Evolutionary conservation across 1,284 basidiomycete genomes (phyloP).

Genomic region (Boletus smithii): DNA sequence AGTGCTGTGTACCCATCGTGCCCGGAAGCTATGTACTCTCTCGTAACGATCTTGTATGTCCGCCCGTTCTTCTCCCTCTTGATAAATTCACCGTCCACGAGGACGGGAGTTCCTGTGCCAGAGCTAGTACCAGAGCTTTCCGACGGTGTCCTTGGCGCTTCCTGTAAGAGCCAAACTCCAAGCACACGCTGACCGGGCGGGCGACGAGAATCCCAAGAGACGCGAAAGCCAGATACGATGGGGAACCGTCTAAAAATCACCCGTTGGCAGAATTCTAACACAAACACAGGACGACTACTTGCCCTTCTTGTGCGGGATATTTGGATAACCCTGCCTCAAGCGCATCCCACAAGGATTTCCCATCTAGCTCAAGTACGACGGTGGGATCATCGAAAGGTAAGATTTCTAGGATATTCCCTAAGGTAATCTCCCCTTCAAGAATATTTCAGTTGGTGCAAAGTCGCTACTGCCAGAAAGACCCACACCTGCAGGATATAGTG

Average conservation of each 20-base stretch:
- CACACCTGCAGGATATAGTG: conserved; percentile 76
- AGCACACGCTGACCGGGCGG: conserved; percentile 70
- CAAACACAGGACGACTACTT: conserved; percentile 16
- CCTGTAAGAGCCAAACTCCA: conserved; percentile 64
- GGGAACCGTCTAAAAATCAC: conserved; percentile 73
- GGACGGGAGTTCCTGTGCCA: conserved; percentile 39
- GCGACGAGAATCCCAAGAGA: conserved; percentile 82
- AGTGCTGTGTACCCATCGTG: conserved; percentile 81
- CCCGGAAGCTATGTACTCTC: conserved; percentile 74
- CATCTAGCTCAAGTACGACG: conserved; percentile 81
- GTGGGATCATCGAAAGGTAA: conserved; percentile 87
- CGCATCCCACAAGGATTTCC: conserved; percentile 77
- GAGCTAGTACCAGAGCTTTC: conserved; percentile 37
- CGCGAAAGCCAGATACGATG: conserved; percentile 80
- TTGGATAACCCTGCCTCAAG: conserved; percentile 73
- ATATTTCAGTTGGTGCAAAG: background rate
- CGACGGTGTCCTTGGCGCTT: conserved; percentile 42
- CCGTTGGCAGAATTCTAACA: conserved; percentile 1
- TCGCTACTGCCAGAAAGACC: background rate
- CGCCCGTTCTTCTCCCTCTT: conserved; percentile 51
- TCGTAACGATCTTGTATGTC: conserved; percentile 73
- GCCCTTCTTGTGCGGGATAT: conserved; percentile 93
- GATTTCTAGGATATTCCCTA: conserved; percentile 85
- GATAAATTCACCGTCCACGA: conserved; percentile 52
- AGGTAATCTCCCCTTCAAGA: conserved; percentile 61